Percentiles rank a stretch among this genome's conserved stretches.
phyloP scores from a whole-genome alignment of 305 asterid species.

The Petunia hybrid region DNA sequence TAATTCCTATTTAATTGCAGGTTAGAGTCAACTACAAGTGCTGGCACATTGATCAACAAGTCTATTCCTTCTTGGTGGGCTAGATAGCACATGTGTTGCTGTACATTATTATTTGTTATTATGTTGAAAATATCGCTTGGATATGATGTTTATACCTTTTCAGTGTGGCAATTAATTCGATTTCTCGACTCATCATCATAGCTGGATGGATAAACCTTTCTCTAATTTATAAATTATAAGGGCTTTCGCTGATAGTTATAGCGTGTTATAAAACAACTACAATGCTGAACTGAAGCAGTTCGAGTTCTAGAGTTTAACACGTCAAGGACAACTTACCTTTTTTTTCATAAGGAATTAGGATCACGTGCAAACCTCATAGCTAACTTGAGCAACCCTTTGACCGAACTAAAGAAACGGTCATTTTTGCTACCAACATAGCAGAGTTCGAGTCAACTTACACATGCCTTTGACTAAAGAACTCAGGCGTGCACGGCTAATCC shows the following conservation, averaged over 20 bases:
- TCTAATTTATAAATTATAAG: neutral
- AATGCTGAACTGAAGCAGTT: neutral
- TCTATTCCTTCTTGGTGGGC: conserved; percentile 44
- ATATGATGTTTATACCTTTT: neutral
- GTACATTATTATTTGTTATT: conserved; percentile 12
- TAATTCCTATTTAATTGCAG: conserved; percentile 32
- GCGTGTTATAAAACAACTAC: neutral
- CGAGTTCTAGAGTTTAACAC: neutral
- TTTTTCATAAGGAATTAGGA: no score
- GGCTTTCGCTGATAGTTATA: neutral
- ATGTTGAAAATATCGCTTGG: neutral
- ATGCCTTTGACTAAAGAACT: no score
- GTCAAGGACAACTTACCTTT: neutral
- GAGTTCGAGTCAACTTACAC: no score
- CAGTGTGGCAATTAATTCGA: neutral
- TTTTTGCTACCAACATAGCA: neutral
- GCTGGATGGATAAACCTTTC: conserved; percentile 11
- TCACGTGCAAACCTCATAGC: neutral
- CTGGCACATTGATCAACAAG: conserved; percentile 29
- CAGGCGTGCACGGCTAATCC: no score
- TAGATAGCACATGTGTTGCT: conserved; percentile 26
- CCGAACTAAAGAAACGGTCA: neutral
- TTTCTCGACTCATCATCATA: neutral
- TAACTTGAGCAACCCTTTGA: neutral
- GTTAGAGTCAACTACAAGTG: conserved; percentile 37